Base-by-base conservation (phyloP, 371 early-diverging fungal species). In the Saksenaea vasiformis region DNA sequence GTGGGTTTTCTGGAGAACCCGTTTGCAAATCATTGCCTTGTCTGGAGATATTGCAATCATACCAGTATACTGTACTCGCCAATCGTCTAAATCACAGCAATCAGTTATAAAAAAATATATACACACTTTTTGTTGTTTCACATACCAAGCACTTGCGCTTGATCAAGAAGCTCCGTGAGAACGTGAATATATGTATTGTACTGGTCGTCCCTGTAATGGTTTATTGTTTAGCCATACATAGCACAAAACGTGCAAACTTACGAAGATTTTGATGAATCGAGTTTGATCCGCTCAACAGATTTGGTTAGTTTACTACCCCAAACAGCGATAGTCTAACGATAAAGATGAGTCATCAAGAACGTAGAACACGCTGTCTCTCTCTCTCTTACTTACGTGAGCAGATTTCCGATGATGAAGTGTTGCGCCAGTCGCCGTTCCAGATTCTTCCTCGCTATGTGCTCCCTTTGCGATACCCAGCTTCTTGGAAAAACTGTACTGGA, bases 261-360 rank as follows among this genome's bases (percentile, higher is more conserved):
- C 66, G 61, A 64, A 36, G 70, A 66, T 38, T 62, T 56, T 36
- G 65, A 56, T 26, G 60, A 56, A 7, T 69, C 69, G 19, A 68
- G 54, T 19, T 70, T 74, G 63, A 73, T 77, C 60, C 66, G 65
- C 43, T 73, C 71, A 5, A 76, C 69, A 35, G 73, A 76, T 61
- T 72, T 74, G 17, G 74, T 65, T 8, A 77, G 36, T 47, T 67
- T 69, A 43, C 63, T 69, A 27, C 74, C 63, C 77, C 77, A 77
- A 56, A 70, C 24, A 26, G 65, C 64, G 19, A 72, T 36, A 8
- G 67, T 41, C 63, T 70, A 31, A n/a, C 22, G 8, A 14, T 7
- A 60, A 31, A 27, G 37, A 11, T 36, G 51, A 56, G 35, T 5
- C 35, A 17, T 26, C 17, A 31, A 14, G 15, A 26, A 5, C 15